These are phyloP conservation scores for Malassezia pachydermatis DNA, from an alignment of 1,284 basidiomycete species.

Conservation along the genomic window DNA sequence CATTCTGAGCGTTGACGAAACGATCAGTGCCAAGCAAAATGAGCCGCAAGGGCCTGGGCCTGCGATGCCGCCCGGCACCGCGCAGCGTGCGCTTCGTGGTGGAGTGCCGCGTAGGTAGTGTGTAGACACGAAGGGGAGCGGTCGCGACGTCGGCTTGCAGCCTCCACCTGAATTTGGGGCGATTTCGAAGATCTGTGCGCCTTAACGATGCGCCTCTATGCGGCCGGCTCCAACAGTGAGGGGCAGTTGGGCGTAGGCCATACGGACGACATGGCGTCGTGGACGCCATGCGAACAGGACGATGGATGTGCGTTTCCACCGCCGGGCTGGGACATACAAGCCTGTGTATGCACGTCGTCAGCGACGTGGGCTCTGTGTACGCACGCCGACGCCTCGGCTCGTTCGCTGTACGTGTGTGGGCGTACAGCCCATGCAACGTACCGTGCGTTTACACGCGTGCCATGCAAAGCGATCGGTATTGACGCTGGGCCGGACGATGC, in stretches of 20 bases:
- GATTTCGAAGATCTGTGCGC: neutral
- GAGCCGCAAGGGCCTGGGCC: conserved; percentile 30
- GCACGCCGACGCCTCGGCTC: neutral
- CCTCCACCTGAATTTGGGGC: neutral
- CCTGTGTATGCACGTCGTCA: no score
- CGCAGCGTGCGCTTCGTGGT: conserved; percentile 39
- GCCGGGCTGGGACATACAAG: neutral
- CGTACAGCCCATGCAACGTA: neutral
- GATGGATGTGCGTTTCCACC: neutral
- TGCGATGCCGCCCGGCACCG: conserved; percentile 37
- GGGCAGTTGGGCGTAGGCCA: conserved; percentile 17
- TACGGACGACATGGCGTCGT: neutral
- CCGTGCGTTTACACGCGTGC: neutral
- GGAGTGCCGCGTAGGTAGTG: conserved; percentile 18
- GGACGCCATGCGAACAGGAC: neutral
- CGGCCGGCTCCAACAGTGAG: conserved; percentile 12
- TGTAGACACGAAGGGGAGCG: neutral
- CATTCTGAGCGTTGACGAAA: conserved; percentile 53
- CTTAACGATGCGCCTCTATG: neutral
- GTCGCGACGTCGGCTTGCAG: neutral
- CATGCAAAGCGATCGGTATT: neutral
- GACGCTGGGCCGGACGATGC: no score
- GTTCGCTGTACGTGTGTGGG: neutral
- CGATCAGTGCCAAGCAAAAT: conserved; percentile 39
- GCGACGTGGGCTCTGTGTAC: neutral